These are phyloP conservation scores for Erodium texanum DNA, from an alignment of 441 rosid species.

Conservation along the genomic window DNA sequence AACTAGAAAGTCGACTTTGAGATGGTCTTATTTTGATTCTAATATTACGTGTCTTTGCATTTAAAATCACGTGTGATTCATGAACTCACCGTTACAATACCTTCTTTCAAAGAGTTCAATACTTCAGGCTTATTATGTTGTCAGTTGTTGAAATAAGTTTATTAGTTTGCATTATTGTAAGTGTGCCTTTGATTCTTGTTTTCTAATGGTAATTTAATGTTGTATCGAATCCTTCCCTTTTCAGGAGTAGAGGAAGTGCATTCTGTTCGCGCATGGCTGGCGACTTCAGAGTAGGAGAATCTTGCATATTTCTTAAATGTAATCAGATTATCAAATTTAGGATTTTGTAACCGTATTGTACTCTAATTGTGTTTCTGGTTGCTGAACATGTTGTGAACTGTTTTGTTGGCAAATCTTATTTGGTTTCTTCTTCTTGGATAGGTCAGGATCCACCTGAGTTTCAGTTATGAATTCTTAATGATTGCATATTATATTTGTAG, in stretches of 20 bases:
- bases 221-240: too few species aligned
- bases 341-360: neutral
- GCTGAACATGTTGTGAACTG: neutral
- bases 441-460: too few species aligned
- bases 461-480: too few species aligned
- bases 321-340: neutral
- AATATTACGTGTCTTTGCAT: too few species aligned
- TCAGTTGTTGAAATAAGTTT: neutral
- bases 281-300: too few species aligned
- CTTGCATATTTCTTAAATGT: neutral
- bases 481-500: too few species aligned
- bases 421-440: slow-evolving; percentile 6
- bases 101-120: neutral
- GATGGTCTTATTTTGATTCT: too few species aligned
- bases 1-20: too few species aligned
- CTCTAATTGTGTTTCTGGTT: neutral
- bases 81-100: neutral
- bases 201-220: neutral
- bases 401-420: neutral
- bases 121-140: neutral
- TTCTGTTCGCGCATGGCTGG: too few species aligned
- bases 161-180: neutral
- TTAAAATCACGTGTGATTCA: too few species aligned
- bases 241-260: neutral
- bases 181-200: neutral